Evolutionary conservation across 2,329 filamentous ascomycete genomes (phyloP).

Genomic region (Grosmannia serpens): DNA sequence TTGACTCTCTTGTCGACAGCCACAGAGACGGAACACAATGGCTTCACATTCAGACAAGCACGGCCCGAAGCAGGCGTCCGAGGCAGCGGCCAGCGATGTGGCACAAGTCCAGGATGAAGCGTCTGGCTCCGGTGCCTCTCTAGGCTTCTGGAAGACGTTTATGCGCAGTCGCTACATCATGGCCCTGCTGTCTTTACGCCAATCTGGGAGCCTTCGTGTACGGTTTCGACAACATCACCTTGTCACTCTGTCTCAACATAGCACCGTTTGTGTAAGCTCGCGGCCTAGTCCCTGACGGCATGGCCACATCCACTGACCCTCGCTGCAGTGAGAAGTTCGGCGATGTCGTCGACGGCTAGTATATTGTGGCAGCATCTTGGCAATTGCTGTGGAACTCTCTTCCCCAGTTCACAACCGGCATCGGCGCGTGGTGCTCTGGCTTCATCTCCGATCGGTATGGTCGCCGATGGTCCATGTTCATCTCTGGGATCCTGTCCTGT

Average conservation of each 20-base stretch:
- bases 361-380: not conserved
- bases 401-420: not conserved
- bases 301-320: too few relatives aligned
- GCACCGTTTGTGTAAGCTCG: not conserved
- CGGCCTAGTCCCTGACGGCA: not conserved
- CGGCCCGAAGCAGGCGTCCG: too few relatives aligned
- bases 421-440: not conserved
- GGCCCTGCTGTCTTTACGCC: not conserved
- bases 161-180: too few relatives aligned
- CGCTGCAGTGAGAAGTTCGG: not conserved
- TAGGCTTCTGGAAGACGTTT: too few relatives aligned
- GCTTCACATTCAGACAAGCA: too few relatives aligned
- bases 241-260: not conserved
- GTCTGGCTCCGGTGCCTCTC: too few relatives aligned
- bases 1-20: too few relatives aligned
- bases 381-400: not conserved
- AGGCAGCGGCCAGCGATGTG: too few relatives aligned
- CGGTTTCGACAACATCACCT: not conserved
- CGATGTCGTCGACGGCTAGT: not conserved
- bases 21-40: too few relatives aligned
- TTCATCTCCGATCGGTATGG: not conserved
- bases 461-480: not conserved
- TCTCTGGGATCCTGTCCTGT: not conserved
- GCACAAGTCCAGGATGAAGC: too few relatives aligned
- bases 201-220: not conserved